Evolutionary conservation across 495 filamentous ascomycete genomes (phyloP), one percentile per base, ranked within the genome.

Genomic region (Cairneyella variabilis): DNA sequence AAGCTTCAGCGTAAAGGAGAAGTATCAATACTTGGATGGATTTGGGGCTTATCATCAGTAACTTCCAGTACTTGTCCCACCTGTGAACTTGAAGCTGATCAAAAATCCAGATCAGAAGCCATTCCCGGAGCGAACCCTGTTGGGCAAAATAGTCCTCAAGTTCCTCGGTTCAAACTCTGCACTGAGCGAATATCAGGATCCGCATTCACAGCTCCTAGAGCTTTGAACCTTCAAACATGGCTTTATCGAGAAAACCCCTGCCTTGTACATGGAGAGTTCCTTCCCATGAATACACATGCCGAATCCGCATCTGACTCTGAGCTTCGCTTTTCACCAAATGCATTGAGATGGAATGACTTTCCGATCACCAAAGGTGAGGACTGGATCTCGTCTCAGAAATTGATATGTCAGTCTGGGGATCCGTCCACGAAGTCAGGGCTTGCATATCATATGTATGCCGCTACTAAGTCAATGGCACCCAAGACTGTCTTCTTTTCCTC

Each of bases 121-220:
- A 38, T 63, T 10, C 46, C 51, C 10, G 57, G 56, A 1, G 48
- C 60, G 16, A 48, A 40, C 12, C 60, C 60, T 4, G 17, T 41
- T 3, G 84, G 73, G 22, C 72, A 76, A 14, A 89, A 89, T 69
- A 83, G 76, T n/a, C 85, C 85, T 9, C 86, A 88, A 64, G 83
- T 83, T 53, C 78, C 76, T 14, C 75, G 82, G 0, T 79, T 78
- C 49, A 84, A 83, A 1, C 75, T 89, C 9, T 88, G 86, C 61
- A 71, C 83, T 10, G 86, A 90, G 63, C 84, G 86, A 68, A 75
- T 90, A 16, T 86, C 85, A 7, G 85, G 83, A 8, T 84, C 86
- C 2, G 79, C 86, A 9, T 89, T 90, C 62, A 87, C 83, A 34
- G 83, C 85, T 11, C 86, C 86, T 0, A 71, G 86, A 11, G 71